Evolutionary conservation across 257 asterid species (phyloP).

Genomic region (Petrea volubilis): DNA sequence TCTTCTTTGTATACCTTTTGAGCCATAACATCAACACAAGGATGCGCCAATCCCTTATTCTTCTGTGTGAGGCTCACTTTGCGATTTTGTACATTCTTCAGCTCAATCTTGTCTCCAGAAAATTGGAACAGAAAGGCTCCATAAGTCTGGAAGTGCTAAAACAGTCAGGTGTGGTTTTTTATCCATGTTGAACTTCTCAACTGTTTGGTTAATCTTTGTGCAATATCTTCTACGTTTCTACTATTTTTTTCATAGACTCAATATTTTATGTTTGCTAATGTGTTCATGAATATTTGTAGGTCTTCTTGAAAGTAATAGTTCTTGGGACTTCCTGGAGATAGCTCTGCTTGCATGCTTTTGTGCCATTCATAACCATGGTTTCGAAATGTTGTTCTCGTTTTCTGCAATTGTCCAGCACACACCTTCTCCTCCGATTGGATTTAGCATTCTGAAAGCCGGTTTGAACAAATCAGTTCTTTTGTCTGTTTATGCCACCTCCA

Average conservation of each 20-base stretch:
- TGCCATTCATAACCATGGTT: constrained; percentile 93
- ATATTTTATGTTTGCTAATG: constrained; percentile 23
- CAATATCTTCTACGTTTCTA: constrained; percentile 20
- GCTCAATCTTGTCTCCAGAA: constrained; percentile 74
- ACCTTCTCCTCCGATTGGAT: constrained; percentile 89
- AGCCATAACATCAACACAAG: constrained; percentile 69
- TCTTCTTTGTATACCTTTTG: constrained; percentile 85
- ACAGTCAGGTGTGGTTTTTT: constrained; percentile 75
- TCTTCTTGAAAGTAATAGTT: constrained; percentile 70
- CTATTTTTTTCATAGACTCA: not conserved
- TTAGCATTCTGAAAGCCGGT: constrained; percentile 97
- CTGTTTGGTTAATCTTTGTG: constrained; percentile 21
- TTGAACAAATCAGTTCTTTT: constrained; percentile 95
- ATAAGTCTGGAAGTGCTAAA: constrained; percentile 63
- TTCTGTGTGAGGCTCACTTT: constrained; percentile 93
- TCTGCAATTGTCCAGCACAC: constrained; percentile 88
- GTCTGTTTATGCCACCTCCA: constrained; percentile 92
- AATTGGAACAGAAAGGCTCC: constrained; percentile 66
- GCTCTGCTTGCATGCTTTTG: constrained; percentile 93
- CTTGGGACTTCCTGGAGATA: constrained; percentile 86
- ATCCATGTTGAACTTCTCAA: constrained; percentile 26
- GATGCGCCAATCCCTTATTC: constrained; percentile 85
- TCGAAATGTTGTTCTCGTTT: constrained; percentile 84
- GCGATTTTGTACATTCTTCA: constrained; percentile 87
- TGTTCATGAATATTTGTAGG: constrained; percentile 54